Evolutionary conservation across 768 basidiomycete species (phyloP).

Genomic region (Phanerochaete sordida): DNA sequence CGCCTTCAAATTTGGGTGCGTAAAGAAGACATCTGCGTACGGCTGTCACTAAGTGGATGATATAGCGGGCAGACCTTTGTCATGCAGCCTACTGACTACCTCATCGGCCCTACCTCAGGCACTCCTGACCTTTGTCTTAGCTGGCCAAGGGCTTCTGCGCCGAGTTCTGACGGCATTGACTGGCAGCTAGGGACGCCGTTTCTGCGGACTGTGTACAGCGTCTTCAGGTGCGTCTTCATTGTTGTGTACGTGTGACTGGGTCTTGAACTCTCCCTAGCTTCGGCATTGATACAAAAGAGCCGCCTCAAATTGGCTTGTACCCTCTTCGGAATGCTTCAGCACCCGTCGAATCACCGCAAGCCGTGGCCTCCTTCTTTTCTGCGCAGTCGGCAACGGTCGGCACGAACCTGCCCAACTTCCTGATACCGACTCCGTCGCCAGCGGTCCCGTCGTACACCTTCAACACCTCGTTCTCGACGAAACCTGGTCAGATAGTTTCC

Average conservation of each 20-base stretch:
- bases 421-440: slow-evolving; percentile 60
- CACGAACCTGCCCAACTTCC: slow-evolving; percentile 70
- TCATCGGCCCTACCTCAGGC: slow-evolving; percentile 66
- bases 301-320: slow-evolving; percentile 79
- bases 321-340: slow-evolving; percentile 46
- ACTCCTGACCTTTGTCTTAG: slow-evolving; percentile 66
- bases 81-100: slow-evolving; percentile 70
- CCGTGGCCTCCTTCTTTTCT: slow-evolving; percentile 51
- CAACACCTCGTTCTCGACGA: slow-evolving; percentile 60
- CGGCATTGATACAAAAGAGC: slow-evolving; percentile 69
- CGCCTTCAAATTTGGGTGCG: slow-evolving; percentile 69
- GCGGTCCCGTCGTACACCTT: slow-evolving; percentile 64
- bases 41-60: neutral
- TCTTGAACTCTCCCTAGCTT: slow-evolving; percentile 42
- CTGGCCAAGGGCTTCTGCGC: slow-evolving; percentile 68
- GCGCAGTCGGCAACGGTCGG: slow-evolving; percentile 59
- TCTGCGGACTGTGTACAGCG: slow-evolving; percentile 71
- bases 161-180: slow-evolving; percentile 71
- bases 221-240: slow-evolving; percentile 55
- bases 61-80: slow-evolving; percentile 49
- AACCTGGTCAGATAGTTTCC: slow-evolving; percentile 50
- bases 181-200: slow-evolving; percentile 81
- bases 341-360: slow-evolving; percentile 35
- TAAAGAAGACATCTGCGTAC: neutral
- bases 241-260: neutral